Percentiles rank a stretch among this genome's conserved stretches.
These are phyloP conservation scores for Lasiodiplodia gonubiensis DNA, from an alignment of 2,329 filamentous ascomycete species.

Conservation along the genomic window DNA sequence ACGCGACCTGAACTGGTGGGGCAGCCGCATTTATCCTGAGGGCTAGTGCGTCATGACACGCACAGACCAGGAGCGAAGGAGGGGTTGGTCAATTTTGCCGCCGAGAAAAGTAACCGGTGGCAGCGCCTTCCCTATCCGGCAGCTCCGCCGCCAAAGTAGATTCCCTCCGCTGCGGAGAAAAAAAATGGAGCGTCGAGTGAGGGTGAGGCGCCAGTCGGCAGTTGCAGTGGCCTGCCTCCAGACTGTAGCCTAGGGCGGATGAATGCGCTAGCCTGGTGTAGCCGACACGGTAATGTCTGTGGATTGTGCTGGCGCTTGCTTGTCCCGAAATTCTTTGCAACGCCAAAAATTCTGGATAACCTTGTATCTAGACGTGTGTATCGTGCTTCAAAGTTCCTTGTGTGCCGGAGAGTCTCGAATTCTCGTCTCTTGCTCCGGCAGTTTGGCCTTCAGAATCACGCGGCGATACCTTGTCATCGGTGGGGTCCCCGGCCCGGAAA, in stretches of 20 bases:
- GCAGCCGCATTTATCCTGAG: constrained; percentile 18
- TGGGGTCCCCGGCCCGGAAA: constrained; percentile 52
- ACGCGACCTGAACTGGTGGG: constrained; percentile 5
- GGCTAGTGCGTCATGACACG: constrained; percentile 18
- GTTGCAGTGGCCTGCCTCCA: constrained; percentile 2
- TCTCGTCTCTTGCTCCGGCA: not conserved
- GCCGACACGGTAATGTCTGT: not conserved
- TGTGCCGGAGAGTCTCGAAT: not conserved
- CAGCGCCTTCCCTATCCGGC: constrained; percentile 12
- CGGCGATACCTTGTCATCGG: constrained; percentile 56
- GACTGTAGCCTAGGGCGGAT: not conserved
- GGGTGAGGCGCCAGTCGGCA: constrained; percentile 7
- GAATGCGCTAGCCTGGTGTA: not conserved
- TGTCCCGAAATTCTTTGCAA: not conserved
- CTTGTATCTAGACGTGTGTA: not conserved
- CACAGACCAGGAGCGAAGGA: constrained; percentile 21
- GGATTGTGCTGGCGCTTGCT: not conserved
- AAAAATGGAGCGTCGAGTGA: constrained; percentile 8
- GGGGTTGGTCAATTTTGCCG: constrained; percentile 18
- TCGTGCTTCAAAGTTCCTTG: not conserved
- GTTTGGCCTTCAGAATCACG: constrained; percentile 45
- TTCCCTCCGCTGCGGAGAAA: constrained; percentile 15
- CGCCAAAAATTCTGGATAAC: not conserved
- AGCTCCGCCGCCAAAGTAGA: not conserved
- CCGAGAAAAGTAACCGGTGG: constrained; percentile 12